Conservation (phyloP, 202 grass and related monocot genomes). For the Setaria viridis region DNA sequence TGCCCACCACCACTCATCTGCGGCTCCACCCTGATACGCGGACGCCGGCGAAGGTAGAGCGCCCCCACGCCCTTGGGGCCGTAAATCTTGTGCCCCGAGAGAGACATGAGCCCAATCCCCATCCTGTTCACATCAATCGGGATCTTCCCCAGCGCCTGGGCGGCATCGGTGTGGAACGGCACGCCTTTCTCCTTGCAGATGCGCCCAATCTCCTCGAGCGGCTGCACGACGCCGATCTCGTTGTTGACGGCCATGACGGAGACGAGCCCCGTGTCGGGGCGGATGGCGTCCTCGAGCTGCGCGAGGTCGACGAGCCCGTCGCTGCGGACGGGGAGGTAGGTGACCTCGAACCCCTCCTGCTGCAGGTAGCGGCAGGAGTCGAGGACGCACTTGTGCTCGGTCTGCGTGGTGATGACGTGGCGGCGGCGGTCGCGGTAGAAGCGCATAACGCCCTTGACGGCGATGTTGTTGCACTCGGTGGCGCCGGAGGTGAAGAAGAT, state of each 20-base stretch:
- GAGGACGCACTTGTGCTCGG: conserved; percentile 86
- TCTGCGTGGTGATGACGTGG: conserved; percentile 83
- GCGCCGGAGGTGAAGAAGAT: conserved; percentile 87
- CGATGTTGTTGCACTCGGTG: conserved; percentile 87
- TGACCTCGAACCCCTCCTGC: conserved; percentile 75
- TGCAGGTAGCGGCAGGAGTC: conserved; percentile 80
- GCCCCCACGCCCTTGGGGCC: conserved; percentile 80
- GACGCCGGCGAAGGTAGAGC: conserved; percentile 69
- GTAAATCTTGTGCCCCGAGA: conserved; percentile 78
- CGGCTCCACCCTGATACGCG: conserved; percentile 70
- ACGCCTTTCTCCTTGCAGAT: conserved; percentile 73
- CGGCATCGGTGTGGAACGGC: conserved; percentile 74
- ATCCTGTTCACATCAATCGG: conserved; percentile 70
- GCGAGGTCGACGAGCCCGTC: conserved; percentile 74
- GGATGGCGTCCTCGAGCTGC: conserved; percentile 64
- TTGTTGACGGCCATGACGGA: conserved; percentile 89
- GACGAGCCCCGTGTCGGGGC: conserved; percentile 63
- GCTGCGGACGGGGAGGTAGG: conserved; percentile 66
- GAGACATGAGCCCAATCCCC: conserved; percentile 78
- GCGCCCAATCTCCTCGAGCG: conserved; percentile 69
- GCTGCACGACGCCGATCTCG: conserved; percentile 81
- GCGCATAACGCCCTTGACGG: conserved; percentile 74
- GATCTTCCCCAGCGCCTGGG: conserved; percentile 71
- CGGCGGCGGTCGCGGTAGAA: conserved; percentile 80
- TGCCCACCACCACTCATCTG: conserved; percentile 83